Conservation (phyloP, 2,329 filamentous ascomycete species). For the Diplodia mutila region DNA sequence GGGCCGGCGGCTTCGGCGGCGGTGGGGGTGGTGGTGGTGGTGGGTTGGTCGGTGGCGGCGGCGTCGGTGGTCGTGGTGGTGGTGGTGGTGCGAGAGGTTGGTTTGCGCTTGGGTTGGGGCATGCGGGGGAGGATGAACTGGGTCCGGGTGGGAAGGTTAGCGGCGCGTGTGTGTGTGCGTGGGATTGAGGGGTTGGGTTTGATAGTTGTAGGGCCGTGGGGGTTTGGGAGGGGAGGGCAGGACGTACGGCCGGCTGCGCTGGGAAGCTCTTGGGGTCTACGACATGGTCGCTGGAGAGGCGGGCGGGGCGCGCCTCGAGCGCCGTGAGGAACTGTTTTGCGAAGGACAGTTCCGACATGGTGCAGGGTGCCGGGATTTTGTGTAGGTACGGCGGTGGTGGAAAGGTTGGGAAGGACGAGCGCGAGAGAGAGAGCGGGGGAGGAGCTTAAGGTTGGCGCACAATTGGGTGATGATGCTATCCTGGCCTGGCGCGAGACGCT, state of each 20-base stretch:
- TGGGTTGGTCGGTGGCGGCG: constrained; percentile 28
- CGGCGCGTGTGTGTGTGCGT: not conserved
- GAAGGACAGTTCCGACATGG: constrained; percentile 72
- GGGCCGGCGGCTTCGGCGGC: constrained; percentile 24
- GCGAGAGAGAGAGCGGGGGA: not conserved
- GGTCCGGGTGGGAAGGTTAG: not conserved
- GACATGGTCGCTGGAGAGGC: constrained; percentile 87
- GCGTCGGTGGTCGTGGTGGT: constrained; percentile 39
- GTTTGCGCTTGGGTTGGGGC: constrained; percentile 46
- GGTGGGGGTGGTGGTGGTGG: constrained; percentile 36
- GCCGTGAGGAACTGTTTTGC: constrained; percentile 80
- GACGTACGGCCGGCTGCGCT: constrained; percentile 72
- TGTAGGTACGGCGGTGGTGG: not conserved
- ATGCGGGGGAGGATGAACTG: constrained; percentile 69
- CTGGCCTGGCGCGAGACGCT: not conserved
- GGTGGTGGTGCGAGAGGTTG: constrained; percentile 58
- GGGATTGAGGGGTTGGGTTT: constrained; percentile 43
- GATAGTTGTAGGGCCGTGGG: constrained; percentile 39
- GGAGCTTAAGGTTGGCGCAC: constrained; percentile 6
- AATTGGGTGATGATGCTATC: constrained; percentile 4
- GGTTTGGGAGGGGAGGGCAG: not conserved
- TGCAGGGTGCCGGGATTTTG: not conserved
- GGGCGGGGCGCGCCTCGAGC: constrained; percentile 77
- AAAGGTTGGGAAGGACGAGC: not conserved
- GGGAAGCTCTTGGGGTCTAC: constrained; percentile 82